phyloP scores from a whole-genome alignment of 1,284 basidiomycete genomes.

The Fomitopsis betulina region DNA sequence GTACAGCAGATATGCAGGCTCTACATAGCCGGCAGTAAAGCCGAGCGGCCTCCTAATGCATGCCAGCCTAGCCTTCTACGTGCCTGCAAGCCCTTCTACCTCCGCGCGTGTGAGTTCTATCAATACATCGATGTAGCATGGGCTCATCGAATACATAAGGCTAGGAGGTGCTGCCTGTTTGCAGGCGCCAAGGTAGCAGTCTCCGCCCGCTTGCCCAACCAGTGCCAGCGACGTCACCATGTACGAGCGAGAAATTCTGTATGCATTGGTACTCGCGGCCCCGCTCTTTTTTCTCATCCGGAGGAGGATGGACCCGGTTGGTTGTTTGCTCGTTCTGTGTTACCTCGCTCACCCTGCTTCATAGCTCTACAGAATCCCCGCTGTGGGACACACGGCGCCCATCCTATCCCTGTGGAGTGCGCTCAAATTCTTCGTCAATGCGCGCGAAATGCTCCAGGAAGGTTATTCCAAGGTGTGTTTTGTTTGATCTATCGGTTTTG shows the following conservation, averaged over 20 bases:
- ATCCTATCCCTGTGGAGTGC: conserved; percentile 32
- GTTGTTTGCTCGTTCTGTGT: not conserved
- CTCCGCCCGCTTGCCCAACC: not conserved
- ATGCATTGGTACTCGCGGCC: not conserved
- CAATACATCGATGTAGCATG: not conserved
- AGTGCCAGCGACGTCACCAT: not conserved
- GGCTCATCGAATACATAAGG: not conserved
- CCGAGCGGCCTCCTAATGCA: not conserved
- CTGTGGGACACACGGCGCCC: conserved; percentile 30
- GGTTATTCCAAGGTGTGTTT: conserved; percentile 33
- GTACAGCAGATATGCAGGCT: not conserved
- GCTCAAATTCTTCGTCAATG: conserved; percentile 27
- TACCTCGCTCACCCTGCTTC: not conserved
- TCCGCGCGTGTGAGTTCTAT: not conserved
- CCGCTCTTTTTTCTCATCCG: not conserved
- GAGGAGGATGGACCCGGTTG: conserved; percentile 5
- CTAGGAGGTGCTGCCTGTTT: not conserved
- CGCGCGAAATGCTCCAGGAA: conserved; percentile 30
- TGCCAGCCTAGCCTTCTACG: not conserved
- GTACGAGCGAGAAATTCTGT: not conserved
- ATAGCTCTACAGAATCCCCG: conserved; percentile 24
- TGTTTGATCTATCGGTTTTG: not conserved
- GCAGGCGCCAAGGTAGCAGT: not conserved
- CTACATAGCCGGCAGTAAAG: no score
- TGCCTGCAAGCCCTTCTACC: not conserved